Conservation (phyloP, 352 stramenopile species). For the Detonula confervacea region DNA sequence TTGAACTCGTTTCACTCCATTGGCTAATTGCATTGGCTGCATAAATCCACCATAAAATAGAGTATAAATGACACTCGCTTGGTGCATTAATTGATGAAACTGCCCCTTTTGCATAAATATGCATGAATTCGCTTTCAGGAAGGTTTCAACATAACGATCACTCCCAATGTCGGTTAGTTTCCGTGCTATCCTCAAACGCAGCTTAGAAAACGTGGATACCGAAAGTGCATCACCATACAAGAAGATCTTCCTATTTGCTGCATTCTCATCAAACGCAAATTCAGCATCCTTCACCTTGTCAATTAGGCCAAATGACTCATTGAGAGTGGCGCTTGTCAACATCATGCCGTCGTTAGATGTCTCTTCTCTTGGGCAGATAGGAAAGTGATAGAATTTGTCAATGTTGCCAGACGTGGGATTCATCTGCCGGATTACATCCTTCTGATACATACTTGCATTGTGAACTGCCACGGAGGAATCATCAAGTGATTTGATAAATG, state of each 20-base stretch:
- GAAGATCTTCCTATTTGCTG: not conserved
- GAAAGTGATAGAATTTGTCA: not conserved
- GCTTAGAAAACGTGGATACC: not conserved
- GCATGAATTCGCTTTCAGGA: not conserved
- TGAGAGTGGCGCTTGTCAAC: not conserved
- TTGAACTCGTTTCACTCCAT: not conserved
- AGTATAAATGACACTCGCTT: not conserved
- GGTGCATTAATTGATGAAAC: conserved; percentile 15
- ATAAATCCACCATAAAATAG: conserved; percentile 10
- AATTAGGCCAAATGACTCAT: conserved; percentile 2
- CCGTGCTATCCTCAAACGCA: not conserved
- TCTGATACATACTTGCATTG: not conserved
- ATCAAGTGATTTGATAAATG: no score
- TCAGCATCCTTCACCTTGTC: not conserved
- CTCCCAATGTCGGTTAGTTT: not conserved
- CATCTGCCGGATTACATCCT: not conserved
- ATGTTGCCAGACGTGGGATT: not conserved
- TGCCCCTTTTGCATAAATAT: conserved; percentile 6
- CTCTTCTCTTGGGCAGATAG: not conserved
- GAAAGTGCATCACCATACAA: conserved; percentile 5
- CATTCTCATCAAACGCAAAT: conserved; percentile 4
- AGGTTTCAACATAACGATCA: not conserved
- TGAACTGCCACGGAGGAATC: not conserved
- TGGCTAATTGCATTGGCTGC: not conserved
- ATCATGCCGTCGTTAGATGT: not conserved